Conservation (phyloP, 257 asterid genomes). For the Ehretia macrophylla region DNA sequence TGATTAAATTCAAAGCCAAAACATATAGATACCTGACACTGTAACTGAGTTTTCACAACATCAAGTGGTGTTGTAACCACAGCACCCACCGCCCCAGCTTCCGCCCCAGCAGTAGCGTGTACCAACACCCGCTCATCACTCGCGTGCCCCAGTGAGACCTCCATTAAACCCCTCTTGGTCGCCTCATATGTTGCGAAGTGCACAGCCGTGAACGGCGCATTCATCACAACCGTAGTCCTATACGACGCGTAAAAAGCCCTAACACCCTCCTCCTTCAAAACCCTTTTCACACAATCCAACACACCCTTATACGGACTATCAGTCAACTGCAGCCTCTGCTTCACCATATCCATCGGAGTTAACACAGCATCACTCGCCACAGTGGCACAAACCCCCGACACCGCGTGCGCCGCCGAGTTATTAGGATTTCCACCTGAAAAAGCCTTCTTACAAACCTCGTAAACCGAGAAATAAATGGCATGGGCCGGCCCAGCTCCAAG, state of each 20-base stretch:
- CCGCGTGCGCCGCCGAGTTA: slow-evolving; percentile 67
- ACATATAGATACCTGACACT: slow-evolving; percentile 70
- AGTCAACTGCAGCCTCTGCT: slow-evolving; percentile 89
- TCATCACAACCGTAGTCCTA: slow-evolving; percentile 86
- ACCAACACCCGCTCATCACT: slow-evolving; percentile 68
- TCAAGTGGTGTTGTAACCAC: slow-evolving; percentile 86
- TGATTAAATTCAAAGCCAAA: background rate
- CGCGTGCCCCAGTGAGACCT: slow-evolving; percentile 55
- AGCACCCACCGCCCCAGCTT: slow-evolving; percentile 90
- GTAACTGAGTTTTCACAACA: slow-evolving; percentile 94
- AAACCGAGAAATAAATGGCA: slow-evolving; percentile 86
- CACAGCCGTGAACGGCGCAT: slow-evolving; percentile 93
- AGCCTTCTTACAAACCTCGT: slow-evolving; percentile 66
- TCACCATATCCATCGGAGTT: slow-evolving; percentile 98
- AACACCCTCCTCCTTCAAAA: slow-evolving; percentile 74
- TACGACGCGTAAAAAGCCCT: slow-evolving; percentile 79
- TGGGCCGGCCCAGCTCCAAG: slow-evolving; percentile 98
- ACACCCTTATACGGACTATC: slow-evolving; percentile 79
- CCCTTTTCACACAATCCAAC: slow-evolving; percentile 73
- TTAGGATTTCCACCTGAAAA: slow-evolving; percentile 69
- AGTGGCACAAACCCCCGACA: slow-evolving; percentile 83
- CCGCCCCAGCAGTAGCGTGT: slow-evolving; percentile 97
- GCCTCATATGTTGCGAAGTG: slow-evolving; percentile 95
- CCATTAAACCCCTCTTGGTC: slow-evolving; percentile 61
- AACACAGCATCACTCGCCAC: slow-evolving; percentile 84